Conservation (phyloP, 164 flowering plant genomes). For the Liriodendron chinense region DNA sequence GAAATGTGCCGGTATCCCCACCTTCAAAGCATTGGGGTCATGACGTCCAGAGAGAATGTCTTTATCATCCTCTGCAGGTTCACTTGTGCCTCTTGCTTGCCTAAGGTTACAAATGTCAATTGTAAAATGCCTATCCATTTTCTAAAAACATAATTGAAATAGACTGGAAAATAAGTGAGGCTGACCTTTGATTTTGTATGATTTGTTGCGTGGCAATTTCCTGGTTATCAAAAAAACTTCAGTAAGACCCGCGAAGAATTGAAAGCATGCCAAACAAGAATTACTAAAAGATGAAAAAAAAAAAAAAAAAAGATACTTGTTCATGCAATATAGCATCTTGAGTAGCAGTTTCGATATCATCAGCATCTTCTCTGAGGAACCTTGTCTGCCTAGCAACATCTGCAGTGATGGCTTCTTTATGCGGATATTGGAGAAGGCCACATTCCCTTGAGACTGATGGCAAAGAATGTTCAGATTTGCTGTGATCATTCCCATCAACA, state of each 20-base stretch:
- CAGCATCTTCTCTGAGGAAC: slow-evolving; percentile 15
- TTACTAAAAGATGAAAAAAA: neutral
- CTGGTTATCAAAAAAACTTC: slow-evolving; percentile 30
- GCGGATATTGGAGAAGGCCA: neutral
- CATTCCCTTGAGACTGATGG: slow-evolving; percentile 2
- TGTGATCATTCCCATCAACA: slow-evolving; percentile 5
- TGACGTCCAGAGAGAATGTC: slow-evolving; percentile 69
- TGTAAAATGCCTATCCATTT: neutral
- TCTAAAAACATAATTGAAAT: neutral
- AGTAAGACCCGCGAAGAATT: neutral
- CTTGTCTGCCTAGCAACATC: slow-evolving; percentile 12
- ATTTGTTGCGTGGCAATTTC: slow-evolving; percentile 71
- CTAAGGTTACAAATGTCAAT: slow-evolving; percentile 28
- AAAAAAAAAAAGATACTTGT: slow-evolving; percentile 46
- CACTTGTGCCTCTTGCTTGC: slow-evolving; percentile 42
- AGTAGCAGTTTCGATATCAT: slow-evolving; percentile 63
- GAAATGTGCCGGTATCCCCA: slow-evolving; percentile 17
- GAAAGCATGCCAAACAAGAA: neutral
- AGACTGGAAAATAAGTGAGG: neutral
- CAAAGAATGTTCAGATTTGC: neutral
- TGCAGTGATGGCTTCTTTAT: slow-evolving; percentile 6
- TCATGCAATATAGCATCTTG: slow-evolving; percentile 74
- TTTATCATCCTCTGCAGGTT: slow-evolving; percentile 31
- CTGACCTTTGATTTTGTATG: slow-evolving; percentile 70
- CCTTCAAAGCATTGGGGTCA: slow-evolving; percentile 85